Base-by-base conservation (phyloP, 2,329 filamentous ascomycete species). In the Macrophomina phaseolina region DNA sequence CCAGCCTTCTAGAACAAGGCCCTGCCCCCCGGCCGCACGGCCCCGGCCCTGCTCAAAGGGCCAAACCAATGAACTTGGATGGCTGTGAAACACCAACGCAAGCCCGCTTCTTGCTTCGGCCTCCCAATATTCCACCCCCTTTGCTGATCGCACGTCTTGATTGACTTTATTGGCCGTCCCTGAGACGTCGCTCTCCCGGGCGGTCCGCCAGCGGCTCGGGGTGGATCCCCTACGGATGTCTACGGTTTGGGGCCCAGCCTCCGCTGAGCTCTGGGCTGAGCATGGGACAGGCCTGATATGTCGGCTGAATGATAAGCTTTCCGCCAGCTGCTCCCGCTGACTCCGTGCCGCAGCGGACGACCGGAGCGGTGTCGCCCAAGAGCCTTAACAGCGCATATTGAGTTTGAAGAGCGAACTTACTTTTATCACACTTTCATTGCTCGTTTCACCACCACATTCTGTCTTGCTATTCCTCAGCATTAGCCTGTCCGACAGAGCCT, bases 231-330 rank as follows among this genome's bases (percentile, higher is more conserved):
- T 61, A 14, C 38, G 30, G 42, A 36, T 8, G 58, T 38, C 16
- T 14, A 23, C 42, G 16, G 28, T 23, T 36, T 16, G 36, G 42
- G 32, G 42, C 32, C 58, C 45, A 61, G 58, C 9, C 58, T 61
- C 49, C 30, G 36, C 49, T 12, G 42, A 61, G 58, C n/a, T 61
- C 42, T 48, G 58, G 58, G 18, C 58, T 61, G 42, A 30, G 30
- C 42, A 49, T 23, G 58, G 58, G 58, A 36, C 28, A 61, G 30
- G 42, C 42, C 58, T 49, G 58, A 36, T 12, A 48, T 36, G 30
- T 12, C 16, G 16, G 30, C 42, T 40, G 42, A 48, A 28, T 49
- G 58, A 61, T 61, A 61, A 61, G 58, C 58, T 61, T 49, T 48
- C n/a, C n/a, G n/a, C 32, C 30, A n/a, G 16, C 11, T 49, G 36